Base-by-base conservation (phyloP, 1,139 yeast species). In the Saccharomycopsis crataegensis region DNA sequence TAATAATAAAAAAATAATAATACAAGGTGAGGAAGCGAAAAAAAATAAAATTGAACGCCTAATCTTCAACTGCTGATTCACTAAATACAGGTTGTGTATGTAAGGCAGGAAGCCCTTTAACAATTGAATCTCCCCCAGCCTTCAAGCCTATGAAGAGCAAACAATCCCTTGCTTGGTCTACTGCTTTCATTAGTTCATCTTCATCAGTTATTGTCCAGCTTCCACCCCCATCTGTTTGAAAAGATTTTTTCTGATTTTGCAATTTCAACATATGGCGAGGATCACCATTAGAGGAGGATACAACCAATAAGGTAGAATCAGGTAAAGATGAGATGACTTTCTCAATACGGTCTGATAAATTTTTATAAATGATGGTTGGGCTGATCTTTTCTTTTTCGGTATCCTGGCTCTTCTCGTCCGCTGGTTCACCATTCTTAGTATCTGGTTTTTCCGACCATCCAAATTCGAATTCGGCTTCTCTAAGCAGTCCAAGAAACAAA, bases 241-340 rank as follows among this genome's bases (percentile, higher is more conserved):
- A 78, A 58, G 62, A 66, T 59, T 61, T 64, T 56, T 70, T 77
- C 65, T 59, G 67, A 61, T 57, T 64, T 58, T 77, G 80, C 49
- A 88, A 69, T 49, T 70, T 66, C 14, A 67, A 64, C 79, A 83
- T 75, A 47, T 73, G 77, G 17, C 73, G 64, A 2, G 84, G 80
- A 60, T 81, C 78, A 1, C 91, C 90, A 54, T 78, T 72, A 1
- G 86, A 87, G 0, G 89, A 75, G 61, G 80, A 72, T 1, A 90
- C 65, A 0, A 89, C 69, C 38, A 91, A 62, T 32, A 83, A 69
- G 0, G 95, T 77, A 49, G 81, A 75, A 0, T 70, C 67, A 0
- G 96, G 90, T 28, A 86, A 63, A 2, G 65, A 59, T 0, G 72
- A 69, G 62, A 84, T 81, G 4, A 91, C 68, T 43, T 65, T 65